phyloP scores from a whole-genome alignment of 2,329 filamentous ascomycete genomes.

The Fusarium subtropicale region DNA sequence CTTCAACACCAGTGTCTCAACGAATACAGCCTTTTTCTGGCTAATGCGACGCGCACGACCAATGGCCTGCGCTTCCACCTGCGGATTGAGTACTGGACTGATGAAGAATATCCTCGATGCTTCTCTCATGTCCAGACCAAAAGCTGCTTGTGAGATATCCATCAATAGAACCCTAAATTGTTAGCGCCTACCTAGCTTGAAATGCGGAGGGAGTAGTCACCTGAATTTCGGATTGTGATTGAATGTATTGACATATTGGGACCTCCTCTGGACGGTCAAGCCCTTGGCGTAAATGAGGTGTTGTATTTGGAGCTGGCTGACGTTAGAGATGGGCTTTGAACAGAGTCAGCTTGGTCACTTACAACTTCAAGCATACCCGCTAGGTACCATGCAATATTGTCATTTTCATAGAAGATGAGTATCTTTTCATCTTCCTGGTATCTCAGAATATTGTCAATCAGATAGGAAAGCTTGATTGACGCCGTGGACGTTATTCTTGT shows the following conservation, averaged over 20 bases:
- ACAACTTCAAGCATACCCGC: slow-evolving; percentile 82
- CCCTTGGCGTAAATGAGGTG: slow-evolving; percentile 76
- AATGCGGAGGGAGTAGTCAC: slow-evolving; percentile 41
- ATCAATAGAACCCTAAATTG: slow-evolving; percentile 78
- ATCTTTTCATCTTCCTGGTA: slow-evolving; percentile 83
- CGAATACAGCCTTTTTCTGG: slow-evolving; percentile 80
- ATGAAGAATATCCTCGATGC: slow-evolving; percentile 91
- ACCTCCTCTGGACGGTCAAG: slow-evolving; percentile 70
- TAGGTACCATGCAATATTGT: slow-evolving; percentile 88
- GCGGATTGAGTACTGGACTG: slow-evolving; percentile 86
- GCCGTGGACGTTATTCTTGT: slow-evolving; percentile 80
- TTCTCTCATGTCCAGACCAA: slow-evolving; percentile 85
- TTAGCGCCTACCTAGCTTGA: slow-evolving; percentile 8
- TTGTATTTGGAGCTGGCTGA: slow-evolving; percentile 63
- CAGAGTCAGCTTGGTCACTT: slow-evolving; percentile 41
- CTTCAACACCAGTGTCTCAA: slow-evolving; percentile 85
- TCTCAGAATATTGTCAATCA: slow-evolving; percentile 77
- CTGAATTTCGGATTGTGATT: slow-evolving; percentile 74
- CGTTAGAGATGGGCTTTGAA: slow-evolving; percentile 12
- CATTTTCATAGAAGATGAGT: slow-evolving; percentile 90
- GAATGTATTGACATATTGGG: slow-evolving; percentile 83
- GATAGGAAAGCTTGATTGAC: slow-evolving; percentile 88
- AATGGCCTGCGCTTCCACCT: slow-evolving; percentile 89
- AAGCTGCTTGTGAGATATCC: slow-evolving; percentile 90
- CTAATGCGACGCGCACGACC: slow-evolving; percentile 91